These are phyloP conservation scores for Tuber calosporum DNA, from an alignment of 495 filamentous ascomycete species.

Conservation along the genomic window DNA sequence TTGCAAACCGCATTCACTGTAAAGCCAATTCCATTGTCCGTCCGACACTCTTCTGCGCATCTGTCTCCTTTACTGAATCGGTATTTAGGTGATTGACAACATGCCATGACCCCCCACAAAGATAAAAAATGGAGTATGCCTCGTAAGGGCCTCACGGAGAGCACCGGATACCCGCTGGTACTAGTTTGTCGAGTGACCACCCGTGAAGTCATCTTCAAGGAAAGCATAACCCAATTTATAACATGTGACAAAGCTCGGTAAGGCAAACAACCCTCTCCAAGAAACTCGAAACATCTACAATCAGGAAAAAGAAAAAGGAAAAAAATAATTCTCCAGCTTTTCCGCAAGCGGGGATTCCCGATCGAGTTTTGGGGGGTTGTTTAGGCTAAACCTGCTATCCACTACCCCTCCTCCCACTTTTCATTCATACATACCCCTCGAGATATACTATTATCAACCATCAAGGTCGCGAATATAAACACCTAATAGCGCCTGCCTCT, in stretches of 20 bases:
- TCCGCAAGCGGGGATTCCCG: not conserved
- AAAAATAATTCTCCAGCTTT: not conserved
- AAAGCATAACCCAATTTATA: not conserved
- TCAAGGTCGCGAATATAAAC: not conserved
- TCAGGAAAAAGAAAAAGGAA: not conserved
- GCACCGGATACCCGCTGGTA: not conserved
- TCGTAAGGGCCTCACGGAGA: not conserved
- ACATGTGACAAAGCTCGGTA: not conserved
- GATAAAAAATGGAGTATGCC: not conserved
- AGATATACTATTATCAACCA: not conserved
- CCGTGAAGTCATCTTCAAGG: not conserved
- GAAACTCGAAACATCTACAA: not conserved
- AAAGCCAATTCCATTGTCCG: not conserved
- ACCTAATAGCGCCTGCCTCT: not conserved
- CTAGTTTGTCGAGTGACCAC: not conserved
- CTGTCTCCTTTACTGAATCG: not conserved
- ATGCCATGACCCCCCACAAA: not conserved
- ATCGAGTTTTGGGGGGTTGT: not conserved
- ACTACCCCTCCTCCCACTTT: conserved; percentile 1
- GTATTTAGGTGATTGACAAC: not conserved
- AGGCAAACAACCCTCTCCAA: not conserved
- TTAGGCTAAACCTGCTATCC: not conserved
- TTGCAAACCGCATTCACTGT: not conserved
- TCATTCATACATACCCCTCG: not conserved
- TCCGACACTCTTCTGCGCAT: not conserved